phyloP scores from a whole-genome alignment of 179 eudicot genomes.

The Spinacia oleracea region DNA sequence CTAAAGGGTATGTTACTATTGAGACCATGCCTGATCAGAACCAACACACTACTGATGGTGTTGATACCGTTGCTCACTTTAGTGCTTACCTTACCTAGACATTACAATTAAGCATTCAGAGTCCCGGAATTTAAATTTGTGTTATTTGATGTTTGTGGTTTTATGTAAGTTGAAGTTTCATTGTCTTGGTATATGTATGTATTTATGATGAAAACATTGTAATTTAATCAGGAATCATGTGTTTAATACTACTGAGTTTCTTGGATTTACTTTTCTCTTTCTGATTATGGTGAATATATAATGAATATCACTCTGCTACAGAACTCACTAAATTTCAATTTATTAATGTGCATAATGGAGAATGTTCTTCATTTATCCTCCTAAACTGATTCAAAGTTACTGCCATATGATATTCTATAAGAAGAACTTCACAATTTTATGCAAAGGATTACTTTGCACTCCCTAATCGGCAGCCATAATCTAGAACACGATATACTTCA shows the following conservation, averaged over 20 bases:
- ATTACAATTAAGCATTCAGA: neutral
- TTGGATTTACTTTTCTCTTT: neutral
- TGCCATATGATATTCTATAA: too few relatives aligned
- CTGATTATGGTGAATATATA: neutral
- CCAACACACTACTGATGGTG: conserved; percentile 93
- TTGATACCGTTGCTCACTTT: conserved; percentile 78
- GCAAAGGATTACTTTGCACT: too few relatives aligned
- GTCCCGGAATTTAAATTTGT: neutral
- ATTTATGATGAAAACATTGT: conserved; percentile 5
- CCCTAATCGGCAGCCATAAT: too few relatives aligned
- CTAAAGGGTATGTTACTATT: conserved; percentile 81
- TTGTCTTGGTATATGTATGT: conserved; percentile 3
- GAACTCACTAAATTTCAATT: neutral
- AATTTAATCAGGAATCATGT: conserved; percentile 15
- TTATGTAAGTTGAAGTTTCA: neutral
- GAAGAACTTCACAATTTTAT: too few relatives aligned
- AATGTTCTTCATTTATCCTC: too few relatives aligned
- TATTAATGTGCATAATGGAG: neutral
- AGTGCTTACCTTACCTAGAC: conserved; percentile 52
- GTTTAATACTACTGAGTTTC: conserved; percentile 5
- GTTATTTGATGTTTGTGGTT: conserved; percentile 6
- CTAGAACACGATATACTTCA: too few relatives aligned
- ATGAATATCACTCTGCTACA: neutral
- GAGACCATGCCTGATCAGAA: conserved; percentile 71
- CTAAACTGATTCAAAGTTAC: too few relatives aligned